A percentile compares a stretch with the other conserved stretches of the same genome.
phyloP scores from a whole-genome alignment of 345 rosid species.

The Aquilaria yunnanensis region DNA sequence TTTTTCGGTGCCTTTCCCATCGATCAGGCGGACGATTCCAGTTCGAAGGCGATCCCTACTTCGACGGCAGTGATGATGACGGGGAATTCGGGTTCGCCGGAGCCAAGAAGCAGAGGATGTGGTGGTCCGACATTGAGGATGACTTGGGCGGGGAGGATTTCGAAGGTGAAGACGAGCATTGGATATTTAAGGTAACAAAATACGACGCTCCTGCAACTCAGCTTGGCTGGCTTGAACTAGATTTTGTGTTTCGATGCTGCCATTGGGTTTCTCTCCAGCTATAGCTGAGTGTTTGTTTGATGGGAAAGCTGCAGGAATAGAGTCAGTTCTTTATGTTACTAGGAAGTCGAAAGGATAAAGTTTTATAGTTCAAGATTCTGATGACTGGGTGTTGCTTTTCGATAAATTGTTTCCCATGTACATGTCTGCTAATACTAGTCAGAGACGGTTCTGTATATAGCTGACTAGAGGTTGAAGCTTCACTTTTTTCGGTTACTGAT shows the following conservation, averaged over 20 bases:
- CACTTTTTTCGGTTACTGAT: no score
- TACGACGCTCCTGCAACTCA: neutral
- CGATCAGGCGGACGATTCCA: slow-evolving; percentile 23
- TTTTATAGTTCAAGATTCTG: neutral
- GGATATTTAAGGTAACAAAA: slow-evolving; percentile 55
- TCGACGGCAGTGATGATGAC: slow-evolving; percentile 17
- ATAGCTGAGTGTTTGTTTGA: neutral
- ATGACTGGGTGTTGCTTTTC: no score
- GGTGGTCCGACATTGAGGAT: slow-evolving; percentile 41
- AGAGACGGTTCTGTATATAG: no score
- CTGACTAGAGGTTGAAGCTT: no score
- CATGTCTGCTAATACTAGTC: no score
- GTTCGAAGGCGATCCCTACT: slow-evolving; percentile 25
- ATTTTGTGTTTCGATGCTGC: neutral
- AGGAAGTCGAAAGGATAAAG: neutral
- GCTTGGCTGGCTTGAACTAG: neutral
- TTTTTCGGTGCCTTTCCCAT: slow-evolving; percentile 17
- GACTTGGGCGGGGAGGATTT: slow-evolving; percentile 26
- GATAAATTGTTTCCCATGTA: no score
- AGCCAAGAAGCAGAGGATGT: slow-evolving; percentile 31
- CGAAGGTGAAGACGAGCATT: slow-evolving; percentile 39
- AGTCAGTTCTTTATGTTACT: neutral
- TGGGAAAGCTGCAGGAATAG: neutral
- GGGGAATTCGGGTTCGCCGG: slow-evolving; percentile 21
- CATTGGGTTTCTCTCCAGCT: slow-evolving; percentile 2